Base-by-base conservation (phyloP, 2,329 filamentous ascomycete species). In the Xylariaceae sp. region DNA sequence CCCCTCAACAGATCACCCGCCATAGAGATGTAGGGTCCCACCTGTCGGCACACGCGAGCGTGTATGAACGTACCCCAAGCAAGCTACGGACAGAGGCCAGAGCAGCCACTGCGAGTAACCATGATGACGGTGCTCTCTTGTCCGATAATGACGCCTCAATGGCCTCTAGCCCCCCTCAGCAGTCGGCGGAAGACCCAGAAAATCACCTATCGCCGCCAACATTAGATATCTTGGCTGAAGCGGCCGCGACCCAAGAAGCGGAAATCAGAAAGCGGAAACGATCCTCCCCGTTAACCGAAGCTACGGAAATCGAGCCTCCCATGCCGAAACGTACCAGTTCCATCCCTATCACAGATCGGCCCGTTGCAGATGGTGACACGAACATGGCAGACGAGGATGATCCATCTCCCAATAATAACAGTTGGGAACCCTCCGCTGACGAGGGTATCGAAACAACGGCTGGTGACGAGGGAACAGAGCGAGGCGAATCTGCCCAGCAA, bases 21-120 rank as follows among this genome's bases (percentile, higher is more conserved):
- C 79, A 82, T 63, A 78, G 80, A 63, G 80, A 86, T 63, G 80
- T 87, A 9, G 76, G 85, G 41, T 70, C 86, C 50, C 76, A 76
- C 62, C 75, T 76, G 59, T 81, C 78, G 66, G 77, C 78, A 51
- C 76, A 78, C 55, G 79, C 74, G 51, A 74, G 76, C 41, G 69
- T 73, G 51, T 81, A 83, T 59, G 84, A 87, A 63, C 81, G 80
- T 61, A 90, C 85, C 51, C 88, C 88, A 2, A 92, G 86, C 76
- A 92, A 91, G 74, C 79, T 91, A 55, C 83, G 84, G 61, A 82
- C 61, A 47, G 60, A 57, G 7, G 51, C 50, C 39, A 63, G 52
- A 40, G 51, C 56, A 19, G 51, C 47, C 19, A 44, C 68, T 37
- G 64, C 69, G 13, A 70, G 70, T 41, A 67, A 70, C 41, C 70